Percentiles rank a stretch among this genome's conserved stretches.
These are phyloP conservation scores for Rheum nobile DNA, from an alignment of 148 eudicot species.

Conservation along the genomic window DNA sequence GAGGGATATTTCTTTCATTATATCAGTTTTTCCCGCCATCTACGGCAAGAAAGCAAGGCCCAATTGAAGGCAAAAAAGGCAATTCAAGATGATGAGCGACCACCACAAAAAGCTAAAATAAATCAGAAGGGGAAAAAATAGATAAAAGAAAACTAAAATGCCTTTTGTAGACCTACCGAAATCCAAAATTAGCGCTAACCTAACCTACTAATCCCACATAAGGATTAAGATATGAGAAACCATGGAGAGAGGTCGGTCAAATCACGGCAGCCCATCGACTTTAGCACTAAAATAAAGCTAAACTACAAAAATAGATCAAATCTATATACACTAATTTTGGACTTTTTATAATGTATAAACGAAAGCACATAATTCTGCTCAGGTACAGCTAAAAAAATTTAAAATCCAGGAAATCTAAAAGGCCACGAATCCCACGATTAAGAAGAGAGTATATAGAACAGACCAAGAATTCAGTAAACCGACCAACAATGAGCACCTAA, in stretches of 20 bases:
- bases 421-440: background rate
- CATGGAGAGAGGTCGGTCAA: background rate
- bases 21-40: background rate
- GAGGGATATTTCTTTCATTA: background rate
- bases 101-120: background rate
- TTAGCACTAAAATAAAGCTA: background rate
- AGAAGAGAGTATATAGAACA: background rate
- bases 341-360: background rate
- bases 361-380: background rate
- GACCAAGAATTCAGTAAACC: background rate
- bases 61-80: slow-evolving; percentile 4
- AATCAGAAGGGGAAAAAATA: background rate
- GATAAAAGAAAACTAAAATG: background rate
- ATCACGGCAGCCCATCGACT: background rate
- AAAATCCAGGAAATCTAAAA: background rate
- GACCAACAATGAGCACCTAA: background rate
- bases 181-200: slow-evolving; percentile 3
- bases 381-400: background rate
- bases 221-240: background rate
- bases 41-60: slow-evolving; percentile 6
- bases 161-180: background rate
- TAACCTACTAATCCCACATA: background rate
- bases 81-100: background rate
- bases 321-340: background rate
- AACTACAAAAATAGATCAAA: background rate